Evolutionary conservation across 768 basidiomycete species (phyloP), one percentile per base, ranked within the genome.

Genomic region (Amanita rubescens): DNA sequence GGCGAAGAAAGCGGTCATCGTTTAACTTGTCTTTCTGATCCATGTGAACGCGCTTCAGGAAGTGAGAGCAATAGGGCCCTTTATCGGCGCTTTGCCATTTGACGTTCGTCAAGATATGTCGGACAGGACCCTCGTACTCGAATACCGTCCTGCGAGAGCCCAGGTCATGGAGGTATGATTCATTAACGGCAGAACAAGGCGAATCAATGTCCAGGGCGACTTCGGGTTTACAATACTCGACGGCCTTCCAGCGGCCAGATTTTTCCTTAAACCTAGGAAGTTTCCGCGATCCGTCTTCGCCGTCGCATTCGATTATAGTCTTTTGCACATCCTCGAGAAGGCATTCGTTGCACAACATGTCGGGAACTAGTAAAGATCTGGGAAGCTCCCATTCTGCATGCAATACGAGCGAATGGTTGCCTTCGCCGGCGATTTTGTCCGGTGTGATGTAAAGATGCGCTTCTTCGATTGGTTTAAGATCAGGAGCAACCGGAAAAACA

Each of bases 321-420:
- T 59, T 51, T 8, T 45, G 39, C 24, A 65, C 55, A 12, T 70
- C 68, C 3, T 67, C 65, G 11, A 61, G 32, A 24, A 76, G 65
- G 44, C 80, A 81, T 6, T 52, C 6, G 0, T 44, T 27, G 62
- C 79, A 81, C 1, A 79, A 19, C 0, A 59, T 55, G 2, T 68
- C 65, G 2, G 61, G 64, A 5, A 65, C 47, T 4, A 79, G 63
- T 5, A 74, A 15, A 15, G 68, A 63, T 1, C 74, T 71, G 1
- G 82, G 81, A 1, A 84, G 59, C 37, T 79, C 78, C 69, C 75
- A 75, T 51, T 79, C 76, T 5, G 72, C 78, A 37, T 68, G 60
- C 58, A 78, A 77, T 0, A 80, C 78, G 32, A 64, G 43, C 0
- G 83, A 84, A 59, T 85, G 83, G 58, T 79, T 59, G 0, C 84